Evolutionary conservation across 164 flowering plant genomes (phyloP).

Genomic region (Aristolochia contorta): DNA sequence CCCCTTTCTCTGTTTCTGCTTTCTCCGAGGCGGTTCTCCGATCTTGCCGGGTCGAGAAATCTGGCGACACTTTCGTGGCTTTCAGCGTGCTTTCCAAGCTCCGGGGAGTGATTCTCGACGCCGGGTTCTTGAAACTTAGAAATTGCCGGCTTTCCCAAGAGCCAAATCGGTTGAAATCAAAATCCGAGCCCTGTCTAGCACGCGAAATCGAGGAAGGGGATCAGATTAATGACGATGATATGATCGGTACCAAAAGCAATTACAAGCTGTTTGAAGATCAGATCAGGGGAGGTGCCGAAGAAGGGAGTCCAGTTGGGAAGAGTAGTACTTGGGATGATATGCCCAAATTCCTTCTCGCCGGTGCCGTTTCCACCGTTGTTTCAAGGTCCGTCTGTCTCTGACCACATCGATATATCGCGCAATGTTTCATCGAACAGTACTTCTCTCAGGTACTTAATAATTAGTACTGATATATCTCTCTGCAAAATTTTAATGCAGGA

Average conservation of each 20-base stretch:
- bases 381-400: constrained; percentile 8
- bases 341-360: constrained; percentile 15
- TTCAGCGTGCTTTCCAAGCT: background rate
- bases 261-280: too few species aligned
- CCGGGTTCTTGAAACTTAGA: background rate
- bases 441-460: too few species aligned
- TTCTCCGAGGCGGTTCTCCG: constrained; percentile 4
- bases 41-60: constrained; percentile 1
- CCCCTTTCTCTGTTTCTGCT: constrained; percentile 6
- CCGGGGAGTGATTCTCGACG: background rate
- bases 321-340: constrained; percentile 7
- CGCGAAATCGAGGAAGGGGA: background rate
- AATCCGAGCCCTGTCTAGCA: background rate
- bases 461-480: too few species aligned
- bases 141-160: background rate
- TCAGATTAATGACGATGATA: too few species aligned
- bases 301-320: background rate
- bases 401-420: too few species aligned
- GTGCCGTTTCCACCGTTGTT: constrained; percentile 12
- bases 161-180: background rate
- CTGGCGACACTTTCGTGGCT: background rate
- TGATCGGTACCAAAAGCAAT: too few species aligned
- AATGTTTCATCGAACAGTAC: too few species aligned
- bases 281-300: background rate
- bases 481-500: background rate